Base-by-base conservation (phyloP, 2,329 filamentous ascomycete species). In the Plectosphaerella sp. region DNA sequence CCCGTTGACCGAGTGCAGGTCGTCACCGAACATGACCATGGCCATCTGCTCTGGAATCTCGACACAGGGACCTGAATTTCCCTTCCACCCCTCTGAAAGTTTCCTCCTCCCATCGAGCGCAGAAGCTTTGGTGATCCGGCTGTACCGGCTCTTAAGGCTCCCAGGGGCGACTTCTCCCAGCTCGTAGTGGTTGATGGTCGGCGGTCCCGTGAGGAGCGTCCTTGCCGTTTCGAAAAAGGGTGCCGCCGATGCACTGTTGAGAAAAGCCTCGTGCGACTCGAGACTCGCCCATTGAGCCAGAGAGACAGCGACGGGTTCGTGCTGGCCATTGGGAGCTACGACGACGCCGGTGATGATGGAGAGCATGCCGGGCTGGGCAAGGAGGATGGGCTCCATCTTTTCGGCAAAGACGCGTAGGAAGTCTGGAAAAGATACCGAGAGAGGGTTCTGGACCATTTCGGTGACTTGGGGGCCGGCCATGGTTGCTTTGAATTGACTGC, bases 331-430 rank as follows among this genome's bases (percentile, higher is more conserved):
- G 10, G 46, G 33, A 8, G 16, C 10, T 2, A 48, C 12, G 8
- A 48, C 46, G n/a, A 48, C 28, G 5, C 46, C 46, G 10, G 46
- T 48, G 7, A 37, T n/a, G 6, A 48, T 14, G 9, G 46, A 48
- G 33, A 48, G 33, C 2, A 48, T 12, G 4, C 46, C 28, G 2
- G 46, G 46, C 16, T 48, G 46, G 14, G 46, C 18, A 6, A 48
- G 33, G 5, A 48, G 46, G 14, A 48, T 48, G 4, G 46, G 46
- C 22, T 48, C 46, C 46, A 48, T 37, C 46, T 48, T 48, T 10
- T 48, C 33, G 28, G 16, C 35, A 16, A 48, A 48, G 46, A 48
- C 18, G 16, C 18, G 46, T 16, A 48, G 28, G 20, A 48, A 48
- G 3, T 39, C 46, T 14, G 33, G 46, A 11, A 36, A 48, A 1